Evolutionary conservation across 305 asterid species (phyloP).

Genomic region (Rubia balearica): DNA sequence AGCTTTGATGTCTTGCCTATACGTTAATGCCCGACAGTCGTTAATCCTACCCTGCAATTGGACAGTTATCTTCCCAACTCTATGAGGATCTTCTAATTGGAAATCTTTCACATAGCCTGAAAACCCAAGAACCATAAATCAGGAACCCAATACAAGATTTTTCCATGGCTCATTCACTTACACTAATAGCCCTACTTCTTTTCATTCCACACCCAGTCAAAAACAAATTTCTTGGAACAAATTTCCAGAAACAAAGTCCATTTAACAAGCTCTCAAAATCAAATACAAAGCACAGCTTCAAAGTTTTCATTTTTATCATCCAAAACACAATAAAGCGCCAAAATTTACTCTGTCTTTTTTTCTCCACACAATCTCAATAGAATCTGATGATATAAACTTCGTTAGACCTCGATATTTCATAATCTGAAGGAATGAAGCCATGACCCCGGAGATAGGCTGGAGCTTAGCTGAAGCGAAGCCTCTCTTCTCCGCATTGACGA

Average conservation of each 20-base stretch:
- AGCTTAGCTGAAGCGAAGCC: conserved; percentile 85
- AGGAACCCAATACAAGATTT: neutral
- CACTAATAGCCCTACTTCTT: neutral
- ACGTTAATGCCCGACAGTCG: conserved; percentile 75
- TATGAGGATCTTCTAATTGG: conserved; percentile 64
- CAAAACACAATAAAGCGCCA: neutral
- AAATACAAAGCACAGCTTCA: neutral
- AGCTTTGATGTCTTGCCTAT: conserved; percentile 77
- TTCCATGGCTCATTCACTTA: neutral
- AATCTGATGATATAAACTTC: neutral
- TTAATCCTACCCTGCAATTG: conserved; percentile 82
- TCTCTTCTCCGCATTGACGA: conserved; percentile 88
- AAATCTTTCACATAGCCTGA: conserved; percentile 87
- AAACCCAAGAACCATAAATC: neutral
- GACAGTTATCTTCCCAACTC: conserved; percentile 74
- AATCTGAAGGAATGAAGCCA: conserved; percentile 79
- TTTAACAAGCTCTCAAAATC: neutral
- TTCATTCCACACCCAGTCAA: neutral
- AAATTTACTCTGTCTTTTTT: neutral
- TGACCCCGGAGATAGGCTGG: conserved; percentile 65
- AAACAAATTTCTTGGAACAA: neutral
- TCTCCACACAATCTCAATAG: neutral
- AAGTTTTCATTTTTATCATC: neutral
- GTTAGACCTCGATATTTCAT: conserved; percentile 78
- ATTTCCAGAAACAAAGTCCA: too few species aligned